These are phyloP conservation scores for Pleurotus citrinopileatus DNA, from an alignment of 768 basidiomycete species.

Conservation along the genomic window DNA sequence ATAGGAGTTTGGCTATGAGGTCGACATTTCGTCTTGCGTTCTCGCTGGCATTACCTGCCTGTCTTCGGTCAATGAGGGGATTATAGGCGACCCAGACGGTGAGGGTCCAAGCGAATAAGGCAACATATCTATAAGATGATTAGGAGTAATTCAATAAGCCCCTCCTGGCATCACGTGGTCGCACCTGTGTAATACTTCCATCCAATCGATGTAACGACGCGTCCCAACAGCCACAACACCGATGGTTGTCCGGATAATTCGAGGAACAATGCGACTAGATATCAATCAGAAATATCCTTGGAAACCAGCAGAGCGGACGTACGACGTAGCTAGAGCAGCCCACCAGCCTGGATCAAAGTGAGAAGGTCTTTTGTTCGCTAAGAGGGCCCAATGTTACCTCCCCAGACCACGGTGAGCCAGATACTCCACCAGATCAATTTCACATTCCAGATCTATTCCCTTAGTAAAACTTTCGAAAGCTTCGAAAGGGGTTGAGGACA, in stretches of 20 bases:
- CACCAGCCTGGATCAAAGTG: constrained; percentile 62
- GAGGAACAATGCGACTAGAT: constrained; percentile 45
- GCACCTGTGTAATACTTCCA: constrained; percentile 64
- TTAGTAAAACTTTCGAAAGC: neutral
- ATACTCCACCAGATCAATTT: constrained; percentile 77
- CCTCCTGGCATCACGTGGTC: too few species aligned
- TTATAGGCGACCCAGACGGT: constrained; percentile 71
- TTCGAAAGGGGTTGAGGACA: neutral
- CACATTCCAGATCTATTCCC: constrained; percentile 52
- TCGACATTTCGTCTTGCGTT: constrained; percentile 40
- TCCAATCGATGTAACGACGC: constrained; percentile 79
- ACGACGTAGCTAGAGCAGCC: constrained; percentile 67
- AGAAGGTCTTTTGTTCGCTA: neutral
- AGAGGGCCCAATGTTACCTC: constrained; percentile 37
- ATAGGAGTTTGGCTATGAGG: constrained; percentile 64
- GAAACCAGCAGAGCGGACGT: constrained; percentile 28
- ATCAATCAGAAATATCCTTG: constrained; percentile 15
- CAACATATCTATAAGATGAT: constrained; percentile 44
- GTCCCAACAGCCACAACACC: constrained; percentile 72
- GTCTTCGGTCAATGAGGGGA: constrained; percentile 54
- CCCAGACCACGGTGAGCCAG: constrained; percentile 82
- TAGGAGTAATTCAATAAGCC: neutral
- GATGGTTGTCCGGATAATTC: constrained; percentile 56
- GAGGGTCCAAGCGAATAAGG: constrained; percentile 66
- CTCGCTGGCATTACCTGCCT: constrained; percentile 25